Evolutionary conservation across 129 eudicot genomes (phyloP).

Genomic region (Kitagawia praeruptora): DNA sequence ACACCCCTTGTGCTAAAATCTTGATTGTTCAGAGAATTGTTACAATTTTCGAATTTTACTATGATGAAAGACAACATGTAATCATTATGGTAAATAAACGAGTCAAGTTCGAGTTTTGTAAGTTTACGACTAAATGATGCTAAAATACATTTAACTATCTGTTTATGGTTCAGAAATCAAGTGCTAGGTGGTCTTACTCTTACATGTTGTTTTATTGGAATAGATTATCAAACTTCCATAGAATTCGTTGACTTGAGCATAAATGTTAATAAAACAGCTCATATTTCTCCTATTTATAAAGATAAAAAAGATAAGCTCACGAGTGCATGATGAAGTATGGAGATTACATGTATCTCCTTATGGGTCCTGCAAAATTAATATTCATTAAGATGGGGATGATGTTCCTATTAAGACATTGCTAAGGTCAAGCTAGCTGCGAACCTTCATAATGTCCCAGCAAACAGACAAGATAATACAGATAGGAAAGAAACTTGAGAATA

Average conservation of each 20-base stretch:
- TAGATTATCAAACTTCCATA: no score
- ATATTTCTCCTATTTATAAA: background rate
- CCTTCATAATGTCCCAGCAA: constrained; percentile 22
- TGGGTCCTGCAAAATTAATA: constrained; percentile 18
- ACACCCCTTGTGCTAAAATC: no score
- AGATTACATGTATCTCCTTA: constrained; percentile 27
- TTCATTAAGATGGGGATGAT: constrained; percentile 14
- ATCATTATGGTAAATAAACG: no score
- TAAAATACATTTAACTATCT: no score
- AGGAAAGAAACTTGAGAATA: background rate
- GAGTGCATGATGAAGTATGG: constrained; percentile 29
- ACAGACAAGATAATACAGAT: constrained; percentile 23
- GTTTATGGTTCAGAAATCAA: no score
- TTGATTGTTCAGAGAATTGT: no score
- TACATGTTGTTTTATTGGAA: no score
- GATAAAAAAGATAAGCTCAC: constrained; percentile 24
- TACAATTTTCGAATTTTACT: no score
- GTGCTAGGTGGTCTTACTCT: no score
- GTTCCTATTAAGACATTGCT: constrained; percentile 20
- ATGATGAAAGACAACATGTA: no score
- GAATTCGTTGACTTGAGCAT: constrained; percentile 21
- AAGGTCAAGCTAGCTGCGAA: constrained; percentile 25
- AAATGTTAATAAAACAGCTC: constrained; percentile 23
- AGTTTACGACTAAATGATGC: no score
- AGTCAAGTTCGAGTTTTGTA: no score